A percentile compares a stretch with the other conserved stretches of the same genome.
Conservation (phyloP, 2,329 filamentous ascomycete species). For the Monosporascus sp. region DNA sequence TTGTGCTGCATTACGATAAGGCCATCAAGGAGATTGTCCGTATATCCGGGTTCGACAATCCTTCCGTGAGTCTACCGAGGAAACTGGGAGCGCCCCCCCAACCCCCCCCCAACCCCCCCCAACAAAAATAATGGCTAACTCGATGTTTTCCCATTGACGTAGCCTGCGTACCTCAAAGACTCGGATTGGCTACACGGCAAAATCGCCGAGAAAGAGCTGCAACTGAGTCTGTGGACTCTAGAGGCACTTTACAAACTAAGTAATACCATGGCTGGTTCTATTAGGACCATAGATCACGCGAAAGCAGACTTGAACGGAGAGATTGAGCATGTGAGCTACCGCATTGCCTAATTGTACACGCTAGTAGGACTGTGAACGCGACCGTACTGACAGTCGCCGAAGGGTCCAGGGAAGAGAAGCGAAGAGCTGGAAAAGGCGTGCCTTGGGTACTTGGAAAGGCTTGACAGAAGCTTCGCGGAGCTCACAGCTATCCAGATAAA, state of each 20-base stretch:
- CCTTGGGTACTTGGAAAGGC: constrained; percentile 3
- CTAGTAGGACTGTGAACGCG: too few species aligned
- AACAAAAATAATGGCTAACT: too few species aligned
- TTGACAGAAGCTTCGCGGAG: constrained; percentile 4
- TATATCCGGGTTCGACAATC: neutral
- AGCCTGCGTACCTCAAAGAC: too few species aligned
- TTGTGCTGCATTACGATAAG: constrained; percentile 2
- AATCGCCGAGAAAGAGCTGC: constrained; percentile 1
- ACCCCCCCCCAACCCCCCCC: too few species aligned
- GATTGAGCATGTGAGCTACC: constrained; percentile 1
- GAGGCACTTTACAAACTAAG: constrained; percentile 7
- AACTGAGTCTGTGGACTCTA: constrained; percentile 5
- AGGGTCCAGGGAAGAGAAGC: constrained; percentile 5
- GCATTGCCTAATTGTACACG: too few species aligned
- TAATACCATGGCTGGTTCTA: constrained; percentile 4
- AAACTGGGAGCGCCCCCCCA: too few species aligned
- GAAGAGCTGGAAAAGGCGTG: constrained; percentile 5
- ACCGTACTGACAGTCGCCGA: too few species aligned
- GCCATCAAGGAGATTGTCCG: constrained; percentile 4
- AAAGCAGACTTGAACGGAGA: constrained; percentile 1
- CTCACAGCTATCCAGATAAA: constrained; percentile 3
- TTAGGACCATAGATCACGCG: constrained; percentile 6
- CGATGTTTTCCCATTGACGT: too few species aligned
- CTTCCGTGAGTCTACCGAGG: neutral
- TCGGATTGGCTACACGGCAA: neutral